Base-by-base conservation (phyloP, 495 filamentous ascomycete genomes). In the Rusavskia elegans region DNA sequence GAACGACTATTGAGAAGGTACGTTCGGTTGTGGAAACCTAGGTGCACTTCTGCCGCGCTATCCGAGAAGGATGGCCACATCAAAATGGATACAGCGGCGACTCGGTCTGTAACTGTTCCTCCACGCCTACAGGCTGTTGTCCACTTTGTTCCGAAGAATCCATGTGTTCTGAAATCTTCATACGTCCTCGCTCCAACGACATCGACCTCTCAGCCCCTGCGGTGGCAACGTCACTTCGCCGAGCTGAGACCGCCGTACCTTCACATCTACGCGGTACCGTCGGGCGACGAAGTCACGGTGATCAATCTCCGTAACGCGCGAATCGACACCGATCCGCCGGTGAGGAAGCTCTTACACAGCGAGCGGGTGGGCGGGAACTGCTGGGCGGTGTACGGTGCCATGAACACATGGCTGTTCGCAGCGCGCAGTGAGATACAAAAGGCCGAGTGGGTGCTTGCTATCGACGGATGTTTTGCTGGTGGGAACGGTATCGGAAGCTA, bases 371-470 rank as follows among this genome's bases (percentile, higher is more conserved):
- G 36, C 61, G 27, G 32, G 14, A 83, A 83, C 57, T 82, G 97
- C 37, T 98, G 90, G 71, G 92, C 93, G 13, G 78, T 99, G 45
- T 97, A 95, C 62, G 90, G 86, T 37, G 82, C 82, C 54, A 80
- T 90, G 60, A 95, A 95, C 59, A 93, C 89, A 37, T 99, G 85
- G 77, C 71, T 99, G 49, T 97, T 99, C 67, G 86, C 87, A 23
- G 85, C 87, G 41, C 72, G 87, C 45, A 87, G 77, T 52, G 89
- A 95, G 68, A 70, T 79, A 14, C 87, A 95, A 60, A 94, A 93
- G 70, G 79, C 87, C 23, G 89, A 96, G 61, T 98, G 92, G 92
- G 92, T 97, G 23, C 48, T 58, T 35, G 59, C 59, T 32, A 29
- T 61, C 37, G 59, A 61, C 48, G 56, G 58, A 42, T 57, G 50